Base-by-base conservation (phyloP, 768 basidiomycete species). In the Agaricus subrufescens region DNA sequence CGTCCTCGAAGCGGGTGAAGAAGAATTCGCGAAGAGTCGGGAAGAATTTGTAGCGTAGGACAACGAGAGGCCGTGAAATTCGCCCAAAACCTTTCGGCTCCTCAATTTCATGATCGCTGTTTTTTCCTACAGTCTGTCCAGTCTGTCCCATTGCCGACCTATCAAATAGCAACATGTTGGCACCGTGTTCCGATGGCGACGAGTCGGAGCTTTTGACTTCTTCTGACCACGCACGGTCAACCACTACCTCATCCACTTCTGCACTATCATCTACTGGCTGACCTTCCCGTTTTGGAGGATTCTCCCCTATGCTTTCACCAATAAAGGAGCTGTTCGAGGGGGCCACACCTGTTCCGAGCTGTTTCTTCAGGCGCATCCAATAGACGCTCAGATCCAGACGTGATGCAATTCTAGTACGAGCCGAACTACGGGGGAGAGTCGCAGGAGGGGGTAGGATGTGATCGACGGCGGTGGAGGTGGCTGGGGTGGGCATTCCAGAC, bases 171-270 rank as follows among this genome's bases (percentile, higher is more conserved):
- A 47, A 42, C 5, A 26, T 76, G 15, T 69, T 52, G 30, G 38
- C 61, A 51, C 71, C 78, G 29, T 79, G 76, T 29, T 85, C 83
- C 14, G 82, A 81, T 52, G 78, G 79, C 25, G 79, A 69, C 42
- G 34, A 34, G 34, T 75, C 66, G 23, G 79, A 79, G 50, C 74
- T 83, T 66, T 77, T 81, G 59, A 79, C 73, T 58, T 82, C 82
- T 54, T 83, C 82, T 2, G 77, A 71, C 87, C 86, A 88, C 31
- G 76, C 71, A 46, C 87, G 78, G 67, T 91, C 89, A 14, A 91
- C 89, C 25, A 91, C 82, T 23, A 90, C 81, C 71, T 88, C 81
- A 67, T 91, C 81, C 7, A 90, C 82, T 51, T 75, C 70, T 37
- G 67, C 73, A 12, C 64, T 66, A 29, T 74, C 74, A 15, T 67